A percentile compares a stretch with the other conserved stretches of the same genome.
Evolutionary conservation across 108 stramenopile genomes (phyloP).

Genomic region (Epithemia pelagica): DNA sequence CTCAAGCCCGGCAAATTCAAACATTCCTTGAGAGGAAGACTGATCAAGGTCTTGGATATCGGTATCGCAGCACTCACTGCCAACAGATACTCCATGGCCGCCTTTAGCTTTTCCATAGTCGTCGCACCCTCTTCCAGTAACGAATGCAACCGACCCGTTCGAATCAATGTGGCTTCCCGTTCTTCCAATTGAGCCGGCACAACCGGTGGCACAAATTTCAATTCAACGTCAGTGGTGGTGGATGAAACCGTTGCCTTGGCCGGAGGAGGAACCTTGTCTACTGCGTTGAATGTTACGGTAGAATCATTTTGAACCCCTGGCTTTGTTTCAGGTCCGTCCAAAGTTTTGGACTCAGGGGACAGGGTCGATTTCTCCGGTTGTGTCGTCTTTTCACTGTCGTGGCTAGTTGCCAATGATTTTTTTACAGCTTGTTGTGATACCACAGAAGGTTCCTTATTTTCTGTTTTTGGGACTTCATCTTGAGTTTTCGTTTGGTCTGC

Average conservation of each 20-base stretch:
- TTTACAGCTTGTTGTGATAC: no score
- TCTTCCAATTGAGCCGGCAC: constrained; percentile 3
- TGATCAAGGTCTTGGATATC: constrained; percentile 52
- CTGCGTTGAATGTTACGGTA: no score
- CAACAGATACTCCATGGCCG: constrained; percentile 30
- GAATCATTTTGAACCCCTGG: no score
- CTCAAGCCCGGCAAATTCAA: constrained; percentile 31
- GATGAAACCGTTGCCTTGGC: not conserved
- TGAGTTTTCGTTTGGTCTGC: no score
- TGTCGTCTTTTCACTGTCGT: no score
- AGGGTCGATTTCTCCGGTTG: no score
- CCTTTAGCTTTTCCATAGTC: not conserved
- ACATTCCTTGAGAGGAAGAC: constrained; percentile 37
- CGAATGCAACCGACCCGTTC: constrained; percentile 7
- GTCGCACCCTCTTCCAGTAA: not conserved
- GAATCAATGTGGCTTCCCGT: not conserved
- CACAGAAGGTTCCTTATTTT: no score
- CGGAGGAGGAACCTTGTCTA: no score
- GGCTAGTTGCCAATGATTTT: no score
- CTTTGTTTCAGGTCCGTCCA: no score
- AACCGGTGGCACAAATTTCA: constrained; percentile 5
- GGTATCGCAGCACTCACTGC: constrained; percentile 58
- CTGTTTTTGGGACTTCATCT: no score
- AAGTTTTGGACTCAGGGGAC: no score
- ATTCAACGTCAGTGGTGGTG: not conserved